Evolutionary conservation across 2,329 filamentous ascomycete species (phyloP), one percentile per base, ranked within the genome.

Genomic region (Pseudonectria buxi): DNA sequence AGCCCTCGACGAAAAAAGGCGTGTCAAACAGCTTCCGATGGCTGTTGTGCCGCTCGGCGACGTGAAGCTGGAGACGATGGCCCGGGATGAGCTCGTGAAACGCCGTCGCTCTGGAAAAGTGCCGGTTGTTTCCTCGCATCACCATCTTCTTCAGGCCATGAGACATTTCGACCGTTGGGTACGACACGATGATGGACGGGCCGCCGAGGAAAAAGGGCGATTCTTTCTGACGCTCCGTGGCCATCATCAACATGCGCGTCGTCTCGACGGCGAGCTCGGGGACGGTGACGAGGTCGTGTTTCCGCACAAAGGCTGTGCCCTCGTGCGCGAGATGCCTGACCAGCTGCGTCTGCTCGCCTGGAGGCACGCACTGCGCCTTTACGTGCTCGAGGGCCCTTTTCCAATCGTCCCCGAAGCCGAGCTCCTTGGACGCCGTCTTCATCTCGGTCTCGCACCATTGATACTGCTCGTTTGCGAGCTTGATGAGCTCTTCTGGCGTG

Each of bases 1-100:
- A 78, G 13, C 75, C 75, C 51, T 79, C 76, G 26, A 74, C 67
- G 57, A 67, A 77, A 47, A 79, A 78, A 0, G 74, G 71, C 1
- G 74, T 78, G 22, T 59, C 54, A 51, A 78, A 78, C 6, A 77
- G 46, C 14, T 54, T 51, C 5, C 74, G 65, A 51, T 78, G 72
- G 3, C 65, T 63, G 13, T 62, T 63, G 39, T 65, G 53, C 6
- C 74, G 64, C 11, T 58, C 53, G 12, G 63, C 67, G 47, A 71
- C 62, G 52, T 70, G 67, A 12, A 68, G 53, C 48, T 78, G 74
- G 18, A 77, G 58, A 33, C 74, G 65, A 41, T 78, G 74, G 1
- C 75, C 75, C 0, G 75, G 74, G 11, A 79, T 71, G 53, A 78
- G 68, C 53, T 79, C 75, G 50, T 79, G 75, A 46, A 79, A 78